These are phyloP conservation scores for Leccinum brunneo-olivaceum DNA, from an alignment of 1,284 basidiomycete genomes.

Conservation along the genomic window DNA sequence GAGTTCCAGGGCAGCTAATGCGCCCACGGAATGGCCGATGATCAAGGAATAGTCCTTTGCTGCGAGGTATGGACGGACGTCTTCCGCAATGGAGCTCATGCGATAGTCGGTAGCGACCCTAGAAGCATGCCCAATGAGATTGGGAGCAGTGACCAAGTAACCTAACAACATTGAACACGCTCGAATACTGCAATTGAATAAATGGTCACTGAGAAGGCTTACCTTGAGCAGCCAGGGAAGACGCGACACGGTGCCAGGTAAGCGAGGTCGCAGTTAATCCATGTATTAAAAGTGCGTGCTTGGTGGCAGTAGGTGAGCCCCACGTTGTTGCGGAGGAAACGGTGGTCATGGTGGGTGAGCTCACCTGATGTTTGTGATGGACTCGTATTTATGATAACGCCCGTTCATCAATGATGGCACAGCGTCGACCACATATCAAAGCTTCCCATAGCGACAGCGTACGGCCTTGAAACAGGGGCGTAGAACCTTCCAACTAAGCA, in stretches of 20 bases:
- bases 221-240: conserved; percentile 18
- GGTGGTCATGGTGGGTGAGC: conserved; percentile 4
- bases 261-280: conserved; percentile 20
- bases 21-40: conserved; percentile 24
- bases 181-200: not conserved
- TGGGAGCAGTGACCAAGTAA: conserved; percentile 21
- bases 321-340: conserved; percentile 15
- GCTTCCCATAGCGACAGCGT: too few relatives aligned
- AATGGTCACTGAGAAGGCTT: not conserved
- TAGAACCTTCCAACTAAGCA: too few relatives aligned
- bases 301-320: conserved; percentile 14
- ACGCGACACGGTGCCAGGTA: conserved; percentile 19
- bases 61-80: conserved; percentile 21
- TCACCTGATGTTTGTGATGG: not conserved
- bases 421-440: too few relatives aligned
- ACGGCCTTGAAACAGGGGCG: too few relatives aligned
- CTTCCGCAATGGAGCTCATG: conserved; percentile 11
- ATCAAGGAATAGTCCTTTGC: conserved; percentile 15
- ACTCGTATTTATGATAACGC: not conserved
- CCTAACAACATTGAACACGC: conserved; percentile 9
- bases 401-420: not conserved
- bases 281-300: conserved; percentile 19
- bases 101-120: conserved; percentile 15
- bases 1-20: conserved; percentile 9
- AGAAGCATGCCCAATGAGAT: conserved; percentile 21